Conservation (phyloP, 495 filamentous ascomycete genomes). For the Podospora didyma region DNA sequence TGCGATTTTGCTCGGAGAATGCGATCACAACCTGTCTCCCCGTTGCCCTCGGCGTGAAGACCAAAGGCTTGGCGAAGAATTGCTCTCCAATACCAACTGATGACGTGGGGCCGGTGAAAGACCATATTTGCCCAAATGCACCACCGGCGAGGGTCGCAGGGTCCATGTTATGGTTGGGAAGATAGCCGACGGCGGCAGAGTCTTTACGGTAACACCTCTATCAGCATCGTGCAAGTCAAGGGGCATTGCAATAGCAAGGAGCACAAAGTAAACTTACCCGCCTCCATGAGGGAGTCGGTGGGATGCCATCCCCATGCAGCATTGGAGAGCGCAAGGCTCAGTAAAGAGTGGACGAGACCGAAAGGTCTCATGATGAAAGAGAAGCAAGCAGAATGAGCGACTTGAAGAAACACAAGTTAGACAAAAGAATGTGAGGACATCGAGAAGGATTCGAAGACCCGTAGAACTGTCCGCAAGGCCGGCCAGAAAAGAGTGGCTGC, state of each 20-base stretch:
- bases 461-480: no score
- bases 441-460: not conserved
- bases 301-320: slow-evolving; percentile 9
- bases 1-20: slow-evolving; percentile 27
- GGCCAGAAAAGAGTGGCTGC: slow-evolving; percentile 2
- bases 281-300: slow-evolving; percentile 14
- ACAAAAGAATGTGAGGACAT: slow-evolving; percentile 2
- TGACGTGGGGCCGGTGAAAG: slow-evolving; percentile 10
- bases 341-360: slow-evolving; percentile 11
- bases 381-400: not conserved
- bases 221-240: not conserved
- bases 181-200: slow-evolving; percentile 11
- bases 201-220: slow-evolving; percentile 5
- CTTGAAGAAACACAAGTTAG: not conserved
- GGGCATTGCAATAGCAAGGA: not conserved
- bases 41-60: slow-evolving; percentile 21
- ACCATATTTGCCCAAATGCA: slow-evolving; percentile 14
- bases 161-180: slow-evolving; percentile 15
- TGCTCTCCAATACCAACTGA: slow-evolving; percentile 7
- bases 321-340: slow-evolving; percentile 15
- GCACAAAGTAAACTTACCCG: slow-evolving; percentile 2
- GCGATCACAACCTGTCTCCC: slow-evolving; percentile 26
- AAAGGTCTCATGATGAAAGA: slow-evolving; percentile 7
- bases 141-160: slow-evolving; percentile 8
- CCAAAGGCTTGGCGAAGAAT: slow-evolving; percentile 27